Evolutionary conservation across 371 early-diverging fungal species (phyloP).

Genomic region (Actinomortierella ambigua): DNA sequence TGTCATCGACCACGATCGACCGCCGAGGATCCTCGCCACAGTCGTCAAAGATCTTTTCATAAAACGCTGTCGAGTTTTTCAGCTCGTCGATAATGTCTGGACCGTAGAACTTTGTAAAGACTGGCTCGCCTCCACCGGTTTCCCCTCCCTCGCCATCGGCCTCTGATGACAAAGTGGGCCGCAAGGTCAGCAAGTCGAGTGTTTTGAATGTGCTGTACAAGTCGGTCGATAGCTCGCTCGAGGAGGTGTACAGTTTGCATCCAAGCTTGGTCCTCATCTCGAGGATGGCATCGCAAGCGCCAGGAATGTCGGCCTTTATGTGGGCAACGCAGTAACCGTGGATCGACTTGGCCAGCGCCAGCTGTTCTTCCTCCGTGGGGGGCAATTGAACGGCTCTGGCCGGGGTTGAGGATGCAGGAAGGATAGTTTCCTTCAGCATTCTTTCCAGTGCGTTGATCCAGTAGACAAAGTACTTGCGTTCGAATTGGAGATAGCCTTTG

Average conservation of each 20-base stretch:
- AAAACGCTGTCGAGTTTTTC: conserved; percentile 29
- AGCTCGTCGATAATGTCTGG: conserved; percentile 24
- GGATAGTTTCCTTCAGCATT: too few relatives aligned
- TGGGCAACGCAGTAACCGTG: conserved; percentile 18
- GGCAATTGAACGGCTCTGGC: conserved; percentile 7
- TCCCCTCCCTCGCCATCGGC: background rate
- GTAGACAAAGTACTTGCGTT: too few relatives aligned
- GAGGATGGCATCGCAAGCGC: conserved; percentile 34
- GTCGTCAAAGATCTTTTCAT: conserved; percentile 21
- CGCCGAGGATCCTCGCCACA: conserved; percentile 19
- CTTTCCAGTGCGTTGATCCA: too few relatives aligned
- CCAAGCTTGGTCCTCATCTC: conserved; percentile 18
- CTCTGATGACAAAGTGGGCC: conserved; percentile 12
- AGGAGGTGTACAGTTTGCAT: conserved; percentile 32
- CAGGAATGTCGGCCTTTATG: conserved; percentile 29
- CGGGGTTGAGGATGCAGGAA: too few relatives aligned
- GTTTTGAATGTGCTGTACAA: conserved; percentile 2
- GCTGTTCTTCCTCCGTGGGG: conserved; percentile 23
- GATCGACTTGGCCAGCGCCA: conserved; percentile 13
- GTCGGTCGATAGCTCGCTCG: conserved; percentile 24
- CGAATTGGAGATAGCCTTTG: too few relatives aligned
- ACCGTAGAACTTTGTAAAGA: conserved; percentile 34
- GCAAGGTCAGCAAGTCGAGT: conserved; percentile 15
- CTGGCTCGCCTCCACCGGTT: background rate
- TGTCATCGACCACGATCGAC: conserved; percentile 35